Evolutionary conservation across 768 basidiomycete genomes (phyloP).

Genomic region (Butyriboletus loyo): DNA sequence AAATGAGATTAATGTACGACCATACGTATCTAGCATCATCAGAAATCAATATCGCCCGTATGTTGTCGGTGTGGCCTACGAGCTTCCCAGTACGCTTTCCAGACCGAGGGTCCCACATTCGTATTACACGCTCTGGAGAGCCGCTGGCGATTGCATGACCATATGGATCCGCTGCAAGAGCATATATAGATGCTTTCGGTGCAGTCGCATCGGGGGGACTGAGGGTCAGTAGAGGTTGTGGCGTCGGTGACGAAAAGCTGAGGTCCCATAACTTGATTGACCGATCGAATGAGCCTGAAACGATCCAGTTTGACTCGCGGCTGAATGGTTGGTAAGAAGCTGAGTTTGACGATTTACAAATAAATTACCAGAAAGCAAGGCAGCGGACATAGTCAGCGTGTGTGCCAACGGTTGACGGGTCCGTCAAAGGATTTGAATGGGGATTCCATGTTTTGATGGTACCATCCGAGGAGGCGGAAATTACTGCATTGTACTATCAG

Average conservation of each 20-base stretch:
- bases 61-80: constrained; percentile 97
- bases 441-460: constrained; percentile 94
- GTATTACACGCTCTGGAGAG: constrained; percentile 85
- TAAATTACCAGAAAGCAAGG: constrained; percentile 60
- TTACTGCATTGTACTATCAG: constrained; percentile 44
- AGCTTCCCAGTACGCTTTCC: constrained; percentile 81
- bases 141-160: constrained; percentile 86
- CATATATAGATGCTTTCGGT: constrained; percentile 73
- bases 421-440: constrained; percentile 55
- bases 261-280: constrained; percentile 96
- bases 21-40: constrained; percentile 90
- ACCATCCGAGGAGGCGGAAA: constrained; percentile 95
- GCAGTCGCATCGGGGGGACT: constrained; percentile 63
- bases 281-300: constrained; percentile 92
- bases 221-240: constrained; percentile 60
- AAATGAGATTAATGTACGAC: constrained; percentile 12
- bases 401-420: constrained; percentile 66
- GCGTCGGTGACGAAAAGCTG: constrained; percentile 36
- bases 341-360: constrained; percentile 1
- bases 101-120: constrained; percentile 91
- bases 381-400: constrained; percentile 89
- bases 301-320: constrained; percentile 81
- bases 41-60: constrained; percentile 82
- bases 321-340: constrained; percentile 35
- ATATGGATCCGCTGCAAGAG: constrained; percentile 72